Evolutionary conservation across 2,329 filamentous ascomycete species (phyloP).

Genomic region (Neofusicoccum cordaticola): DNA sequence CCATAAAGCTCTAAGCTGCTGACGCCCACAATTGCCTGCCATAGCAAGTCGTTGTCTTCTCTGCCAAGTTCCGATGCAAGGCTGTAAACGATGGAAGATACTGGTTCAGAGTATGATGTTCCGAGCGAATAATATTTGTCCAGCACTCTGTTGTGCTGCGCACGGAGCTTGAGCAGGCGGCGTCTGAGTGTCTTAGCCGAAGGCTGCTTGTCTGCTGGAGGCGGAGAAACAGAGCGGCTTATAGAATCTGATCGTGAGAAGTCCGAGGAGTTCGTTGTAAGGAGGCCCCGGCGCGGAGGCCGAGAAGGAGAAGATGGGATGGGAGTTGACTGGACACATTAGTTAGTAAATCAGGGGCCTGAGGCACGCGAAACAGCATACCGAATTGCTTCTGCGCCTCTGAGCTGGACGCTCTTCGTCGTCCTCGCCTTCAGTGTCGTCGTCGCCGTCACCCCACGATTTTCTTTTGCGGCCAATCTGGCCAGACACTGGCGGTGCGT

Average conservation of each 20-base stretch:
- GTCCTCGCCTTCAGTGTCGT: slow-evolving; percentile 59
- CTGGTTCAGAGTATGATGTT: slow-evolving; percentile 88
- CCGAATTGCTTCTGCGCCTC: slow-evolving; percentile 83
- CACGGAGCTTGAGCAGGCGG: slow-evolving; percentile 70
- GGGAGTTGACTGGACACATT: slow-evolving; percentile 55
- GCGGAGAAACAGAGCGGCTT: slow-evolving; percentile 35
- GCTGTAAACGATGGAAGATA: slow-evolving; percentile 91
- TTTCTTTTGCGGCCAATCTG: slow-evolving; percentile 40
- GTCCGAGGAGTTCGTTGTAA: slow-evolving; percentile 35
- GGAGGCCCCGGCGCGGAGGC: slow-evolving; percentile 58
- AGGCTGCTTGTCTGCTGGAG: slow-evolving; percentile 50
- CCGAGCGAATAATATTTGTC: slow-evolving; percentile 83
- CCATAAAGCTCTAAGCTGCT: slow-evolving; percentile 92
- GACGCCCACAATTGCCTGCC: slow-evolving; percentile 91
- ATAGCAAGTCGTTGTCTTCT: slow-evolving; percentile 94
- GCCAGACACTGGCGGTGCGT: slow-evolving; percentile 31
- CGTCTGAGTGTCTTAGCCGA: slow-evolving; percentile 71
- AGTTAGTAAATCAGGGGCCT: background rate
- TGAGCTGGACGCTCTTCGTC: slow-evolving; percentile 75
- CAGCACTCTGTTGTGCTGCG: slow-evolving; percentile 73
- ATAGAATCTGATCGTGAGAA: slow-evolving; percentile 40
- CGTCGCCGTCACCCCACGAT: slow-evolving; percentile 57
- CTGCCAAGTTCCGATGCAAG: slow-evolving; percentile 90
- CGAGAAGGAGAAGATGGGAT: slow-evolving; percentile 66
- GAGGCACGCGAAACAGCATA: slow-evolving; percentile 48